Evolutionary conservation across 257 asterid species (phyloP), one percentile per base, ranked within the genome.

Genomic region (Penstemon eatonii): DNA sequence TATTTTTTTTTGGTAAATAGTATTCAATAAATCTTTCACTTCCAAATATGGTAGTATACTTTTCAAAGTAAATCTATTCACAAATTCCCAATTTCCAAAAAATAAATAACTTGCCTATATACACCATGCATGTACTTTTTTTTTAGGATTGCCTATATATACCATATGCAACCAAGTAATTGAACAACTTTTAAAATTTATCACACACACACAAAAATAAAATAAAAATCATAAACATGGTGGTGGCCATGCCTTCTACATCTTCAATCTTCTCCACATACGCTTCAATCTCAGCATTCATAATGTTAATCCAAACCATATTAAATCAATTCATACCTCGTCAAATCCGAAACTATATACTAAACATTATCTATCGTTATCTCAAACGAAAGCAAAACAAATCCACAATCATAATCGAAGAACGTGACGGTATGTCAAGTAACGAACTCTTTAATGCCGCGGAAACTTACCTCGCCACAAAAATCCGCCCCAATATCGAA

Each of bases 361-460:
- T 77, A 56, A 37, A 76, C 9, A 5, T 65, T 38, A 25, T 89
- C 45, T 78, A 70, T 1, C 73, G 38, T 62, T 82, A 74, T 51
- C 84, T 81, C 74, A 33, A 44, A 33, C 71, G 79, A 0, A 42
- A 55, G 11, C 42, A 75, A 1, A 13, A 73, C 38, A 40, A 18
- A 0, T 68, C 87, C 49, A 65, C 83, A 5, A 66, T n/a, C 0
- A 62, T 85, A 0, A 80, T 87, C 63, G 95, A 86, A 38, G 91
- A 87, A 67, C 63, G 80, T 18, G 95, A 89, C 63, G 91, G 91
- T 19, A 74, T 89, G 56, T 71, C 88, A 0, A 63, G 8, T 72
- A 89, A 89, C 53, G 89, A 87, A 46, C 56, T 85, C 5, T 89
- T 74, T 65, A 37, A 36, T 60, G 88, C 87, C 41, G 89, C 88